Evolutionary conservation across 345 rosid genomes (phyloP), one percentile per base, ranked within the genome.

Genomic region (Bruguiera parviflora): DNA sequence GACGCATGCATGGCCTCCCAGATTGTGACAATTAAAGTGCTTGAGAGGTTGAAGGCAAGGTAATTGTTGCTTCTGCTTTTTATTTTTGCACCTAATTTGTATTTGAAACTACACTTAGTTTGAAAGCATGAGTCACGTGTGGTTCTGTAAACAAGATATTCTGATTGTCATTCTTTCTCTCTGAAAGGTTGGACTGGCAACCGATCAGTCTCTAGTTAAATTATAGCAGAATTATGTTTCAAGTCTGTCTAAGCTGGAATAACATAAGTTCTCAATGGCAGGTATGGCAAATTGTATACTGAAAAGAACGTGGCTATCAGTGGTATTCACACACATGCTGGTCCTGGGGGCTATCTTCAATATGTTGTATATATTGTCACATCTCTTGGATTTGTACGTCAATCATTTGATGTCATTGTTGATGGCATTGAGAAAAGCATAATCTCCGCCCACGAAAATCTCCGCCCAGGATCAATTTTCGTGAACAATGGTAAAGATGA

Each of bases 331-430:
- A 94, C 97, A 2, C 98, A 94, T 83, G 84, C 98, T 20, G 98
- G 98, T 55, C 97, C 98, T n/a, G 98, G 97, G 24, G 98, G 96
- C 31, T 94, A 89, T 80, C 98, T 94, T 66, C 98, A 94, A 78
- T 91, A 94, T 79, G 87, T 91, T 71, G 87, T 84, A 28, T 94
- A 94, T 82, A 82, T 88, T 6, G 80, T 94, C 25, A 91, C 98
- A 66, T 94, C 98, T 31, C 87, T 94, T 69, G 98, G 98, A 51
- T 94, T 91, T 68, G 97, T 94, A 63, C 90, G 88, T 56, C 91
- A 91, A 81, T 94, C 97, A 33, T 94, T 94, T 84, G 96, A 94
- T 82, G 95, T 73, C 37, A 77, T 94, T 69, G 98, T 94, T 24
- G 90, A 91, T 83, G 98, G 98, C 37, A 94, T 94, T 31, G 98